phyloP scores from a whole-genome alignment of 805 yeast genomes.

The Candida lessepsii region DNA sequence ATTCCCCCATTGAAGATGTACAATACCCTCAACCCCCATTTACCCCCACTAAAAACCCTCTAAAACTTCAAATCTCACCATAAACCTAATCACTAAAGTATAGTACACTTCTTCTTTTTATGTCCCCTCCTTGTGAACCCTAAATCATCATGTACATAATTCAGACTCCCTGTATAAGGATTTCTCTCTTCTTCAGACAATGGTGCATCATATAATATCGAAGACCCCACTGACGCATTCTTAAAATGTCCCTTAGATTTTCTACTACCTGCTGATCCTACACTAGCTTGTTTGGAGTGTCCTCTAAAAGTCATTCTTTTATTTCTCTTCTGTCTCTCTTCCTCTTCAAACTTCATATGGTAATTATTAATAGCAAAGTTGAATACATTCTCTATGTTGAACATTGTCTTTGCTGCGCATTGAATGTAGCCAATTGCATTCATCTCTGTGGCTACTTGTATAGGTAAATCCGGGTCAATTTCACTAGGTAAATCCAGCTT shows the following conservation, averaged over 20 bases:
- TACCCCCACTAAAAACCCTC: neutral
- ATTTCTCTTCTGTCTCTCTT: conserved; percentile 36
- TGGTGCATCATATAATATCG: conserved; percentile 39
- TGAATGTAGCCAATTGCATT: conserved; percentile 73
- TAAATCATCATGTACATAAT: conserved; percentile 38
- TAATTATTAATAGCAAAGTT: conserved; percentile 53
- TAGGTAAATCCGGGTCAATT: conserved; percentile 48
- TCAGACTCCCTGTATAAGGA: conserved; percentile 27
- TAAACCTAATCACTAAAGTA: too few species aligned
- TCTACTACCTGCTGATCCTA: conserved; percentile 20
- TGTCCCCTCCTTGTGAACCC: conserved; percentile 36
- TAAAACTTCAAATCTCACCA: too few species aligned
- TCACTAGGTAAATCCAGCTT: conserved; percentile 57
- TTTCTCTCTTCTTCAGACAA: conserved; percentile 40
- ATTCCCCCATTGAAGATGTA: too few species aligned
- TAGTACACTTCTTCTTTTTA: conserved; percentile 32
- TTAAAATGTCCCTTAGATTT: conserved; percentile 37
- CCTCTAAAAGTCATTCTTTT: conserved; percentile 37
- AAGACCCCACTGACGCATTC: conserved; percentile 35
- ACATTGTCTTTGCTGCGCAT: conserved; percentile 74
- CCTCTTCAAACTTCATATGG: conserved; percentile 40
- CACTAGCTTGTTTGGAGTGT: conserved; percentile 23
- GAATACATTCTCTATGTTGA: conserved; percentile 68
- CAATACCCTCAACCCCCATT: too few species aligned
- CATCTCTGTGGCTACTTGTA: conserved; percentile 53